A percentile compares a stretch with the other conserved stretches of the same genome.
phyloP scores from a whole-genome alignment of 2,329 filamentous ascomycete species.

The Stachybotrys chlorohalonatus region DNA sequence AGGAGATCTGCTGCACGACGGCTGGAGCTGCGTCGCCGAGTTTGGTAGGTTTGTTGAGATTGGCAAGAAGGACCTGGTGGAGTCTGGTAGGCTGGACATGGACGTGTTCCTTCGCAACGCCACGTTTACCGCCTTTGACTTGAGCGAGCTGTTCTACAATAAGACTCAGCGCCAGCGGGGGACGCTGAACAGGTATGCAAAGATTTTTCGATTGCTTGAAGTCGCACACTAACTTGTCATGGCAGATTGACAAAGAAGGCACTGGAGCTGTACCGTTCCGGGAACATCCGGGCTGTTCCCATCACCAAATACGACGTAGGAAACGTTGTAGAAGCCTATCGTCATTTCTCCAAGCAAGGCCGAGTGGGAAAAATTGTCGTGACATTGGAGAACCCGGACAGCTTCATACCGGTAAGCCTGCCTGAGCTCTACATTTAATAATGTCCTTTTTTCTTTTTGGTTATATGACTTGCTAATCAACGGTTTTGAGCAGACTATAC shows the following conservation, averaged over 20 bases:
- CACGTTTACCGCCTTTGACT: slow-evolving; percentile 15
- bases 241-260: not conserved
- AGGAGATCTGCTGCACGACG: slow-evolving; percentile 22
- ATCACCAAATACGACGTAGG: slow-evolving; percentile 6
- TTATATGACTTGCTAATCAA: no score
- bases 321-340: slow-evolving; percentile 18
- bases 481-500: not conserved
- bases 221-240: not conserved
- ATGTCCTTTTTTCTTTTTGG: not conserved
- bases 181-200: not conserved
- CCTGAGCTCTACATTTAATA: not conserved
- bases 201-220: not conserved
- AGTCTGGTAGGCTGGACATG: slow-evolving; percentile 24
- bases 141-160: slow-evolving; percentile 3
- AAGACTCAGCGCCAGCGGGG: not conserved
- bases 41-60: slow-evolving; percentile 31
- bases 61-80: slow-evolving; percentile 24
- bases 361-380: slow-evolving; percentile 27
- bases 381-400: slow-evolving; percentile 4
- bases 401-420: not conserved
- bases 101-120: slow-evolving; percentile 21
- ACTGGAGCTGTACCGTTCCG: slow-evolving; percentile 7
- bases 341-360: slow-evolving; percentile 20
- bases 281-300: slow-evolving; percentile 6
- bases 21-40: slow-evolving; percentile 22